Evolutionary conservation across 2,329 filamentous ascomycete genomes (phyloP).

Genomic region (Clarireedia sp.): DNA sequence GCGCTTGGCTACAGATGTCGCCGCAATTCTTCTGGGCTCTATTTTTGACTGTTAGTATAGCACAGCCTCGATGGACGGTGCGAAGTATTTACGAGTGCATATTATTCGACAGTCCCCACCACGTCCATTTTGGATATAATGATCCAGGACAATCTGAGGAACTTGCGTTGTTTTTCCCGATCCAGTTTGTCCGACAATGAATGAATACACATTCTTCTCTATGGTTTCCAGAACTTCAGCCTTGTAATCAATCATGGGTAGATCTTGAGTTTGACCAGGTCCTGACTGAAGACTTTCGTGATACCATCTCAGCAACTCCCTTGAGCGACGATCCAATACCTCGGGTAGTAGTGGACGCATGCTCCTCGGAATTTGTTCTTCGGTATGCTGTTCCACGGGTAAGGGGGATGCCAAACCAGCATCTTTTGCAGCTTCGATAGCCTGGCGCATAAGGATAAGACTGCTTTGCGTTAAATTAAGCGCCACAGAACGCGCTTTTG

Average conservation of each 20-base stretch:
- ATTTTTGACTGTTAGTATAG: neutral
- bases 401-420: neutral
- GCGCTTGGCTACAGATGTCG: slow-evolving; percentile 82
- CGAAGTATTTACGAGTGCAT: slow-evolving; percentile 54
- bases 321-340: neutral
- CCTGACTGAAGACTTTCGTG: neutral
- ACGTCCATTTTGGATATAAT: slow-evolving; percentile 66
- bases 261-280: neutral
- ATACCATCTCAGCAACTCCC: neutral
- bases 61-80: neutral
- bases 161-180: slow-evolving; percentile 95
- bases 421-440: neutral
- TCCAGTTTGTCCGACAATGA: slow-evolving; percentile 91
- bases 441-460: neutral
- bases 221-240: slow-evolving; percentile 80
- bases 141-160: slow-evolving; percentile 88
- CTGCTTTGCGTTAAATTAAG: slow-evolving; percentile 1
- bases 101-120: slow-evolving; percentile 78
- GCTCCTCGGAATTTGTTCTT: neutral
- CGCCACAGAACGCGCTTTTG: neutral
- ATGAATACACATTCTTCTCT: slow-evolving; percentile 70
- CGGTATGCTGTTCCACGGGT: neutral
- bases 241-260: slow-evolving; percentile 82
- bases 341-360: neutral
- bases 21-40: slow-evolving; percentile 83